Evolutionary conservation across 176 grass and related monocot genomes (phyloP), one percentile per base, ranked within the genome.

Genomic region (Musa beccarii): DNA sequence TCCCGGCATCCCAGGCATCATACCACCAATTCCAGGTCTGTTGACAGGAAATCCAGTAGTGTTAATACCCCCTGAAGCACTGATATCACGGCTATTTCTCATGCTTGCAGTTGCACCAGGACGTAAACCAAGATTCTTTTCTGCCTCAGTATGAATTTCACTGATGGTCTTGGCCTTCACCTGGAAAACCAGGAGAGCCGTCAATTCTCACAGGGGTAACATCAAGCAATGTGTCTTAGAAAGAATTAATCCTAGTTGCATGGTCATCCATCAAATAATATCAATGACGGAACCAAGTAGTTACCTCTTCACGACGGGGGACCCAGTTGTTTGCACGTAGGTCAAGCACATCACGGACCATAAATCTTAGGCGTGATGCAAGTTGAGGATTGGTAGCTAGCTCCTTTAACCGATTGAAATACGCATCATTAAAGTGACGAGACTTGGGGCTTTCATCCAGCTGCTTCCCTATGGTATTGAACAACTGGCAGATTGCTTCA

Each of bases 1-100:
- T 26, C 90, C 88, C 66, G 95, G 95, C 95, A 98, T 98, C 34
- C 95, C 95, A 75, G 95, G 90, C 95, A 94, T 99, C 95, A 99
- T 94, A 53, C 95, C 95, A 24, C 53, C 74, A 69, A 56, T 76
- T 68, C 78, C 78, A 71, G 57, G 66, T 50, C 64, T 72, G 54
- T 81, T 80, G 26, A 52, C 54, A 49, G 78, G 83, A 54, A 76
- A 79, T 54, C 50, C 55, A 55, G 51, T 24, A 24, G 54, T 57
- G 43, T 16, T 54, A 49, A 68, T 54, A 69, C 72, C n/a, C 1
- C 83, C 78, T 77, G 77, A 76, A 77, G 75, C 19, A 76, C 73
- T 59, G 61, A 53, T 63, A 71, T 77, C 52, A 9, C 55, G 73
- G 34, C 43, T 52, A 74, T 75, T 52, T 59, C 53, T 54, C n/a